Base-by-base conservation (phyloP, 2,329 filamentous ascomycete genomes). In the Colletotrichum sp. region DNA sequence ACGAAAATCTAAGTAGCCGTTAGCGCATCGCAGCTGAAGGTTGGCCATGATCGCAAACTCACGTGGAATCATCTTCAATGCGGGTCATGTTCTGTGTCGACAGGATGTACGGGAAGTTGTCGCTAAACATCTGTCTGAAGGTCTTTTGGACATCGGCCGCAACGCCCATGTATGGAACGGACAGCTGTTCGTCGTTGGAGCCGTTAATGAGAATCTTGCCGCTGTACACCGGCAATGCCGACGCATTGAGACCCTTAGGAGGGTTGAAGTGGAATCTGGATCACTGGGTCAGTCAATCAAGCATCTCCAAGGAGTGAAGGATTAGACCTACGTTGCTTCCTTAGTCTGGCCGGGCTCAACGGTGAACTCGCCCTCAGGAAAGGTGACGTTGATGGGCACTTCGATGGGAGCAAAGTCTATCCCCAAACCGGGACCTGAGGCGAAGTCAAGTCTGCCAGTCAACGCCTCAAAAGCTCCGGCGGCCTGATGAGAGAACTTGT, bases 131-230 rank as follows among this genome's bases (percentile, higher is more conserved):
- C 4, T 70, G 36, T 15, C 13, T 36, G 12, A 78, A 78, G 4
- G 59, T 77, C 12, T 32, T 55, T 4, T 52, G 68, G 0, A 78
- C 26, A 8, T 74, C 69, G 6, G 71, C 60, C 10, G 59, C 75
- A 5, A 78, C 72, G 24, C 80, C 83, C 62, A 80, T 77, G 64
- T 89, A 89, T 2, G 87, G 86, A 24, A 89, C 82, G 9, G 84
- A 84, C 3, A 88, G 80, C 15, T 82, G 78, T 70, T 88, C 87
- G 9, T 83, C 84, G 44, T 86, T 85, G 59, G 82, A 82, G n/a
- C 84, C 84, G 6, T 80, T 81, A 24, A 89, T 78, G 71, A 84
- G 82, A 26, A 89, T 80, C 77, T 88, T 88, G 24, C 87, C 87
- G 52, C 86, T 84, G 74, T 89, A 88, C 6, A 88, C 77, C 1